Conservation (phyloP, 1,284 basidiomycete genomes). For the Fomitopsis palustris region DNA sequence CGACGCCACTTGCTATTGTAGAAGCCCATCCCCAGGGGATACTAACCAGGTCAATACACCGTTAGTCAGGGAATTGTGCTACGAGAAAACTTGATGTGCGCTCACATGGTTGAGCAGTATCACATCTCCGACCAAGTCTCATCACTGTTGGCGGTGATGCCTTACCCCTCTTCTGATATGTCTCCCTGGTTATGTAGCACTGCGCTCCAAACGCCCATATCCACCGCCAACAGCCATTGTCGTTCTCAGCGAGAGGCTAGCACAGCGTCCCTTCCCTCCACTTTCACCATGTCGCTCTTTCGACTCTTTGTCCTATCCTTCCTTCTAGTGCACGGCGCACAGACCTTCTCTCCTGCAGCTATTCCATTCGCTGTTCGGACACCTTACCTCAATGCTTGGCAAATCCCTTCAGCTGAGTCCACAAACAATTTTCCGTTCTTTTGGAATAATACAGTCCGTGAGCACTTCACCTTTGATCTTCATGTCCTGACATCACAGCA, state of each 20-base stretch:
- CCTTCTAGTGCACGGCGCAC: neutral
- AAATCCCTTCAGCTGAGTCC: constrained; percentile 14
- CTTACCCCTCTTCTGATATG: no score
- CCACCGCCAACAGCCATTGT: no score
- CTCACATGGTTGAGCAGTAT: no score
- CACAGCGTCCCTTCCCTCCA: neutral
- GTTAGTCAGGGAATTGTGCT: no score
- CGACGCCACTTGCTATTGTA: no score
- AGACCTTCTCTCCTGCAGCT: constrained; percentile 48
- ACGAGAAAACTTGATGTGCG: no score
- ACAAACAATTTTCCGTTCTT: neutral
- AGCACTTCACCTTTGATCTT: neutral
- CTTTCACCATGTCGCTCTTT: neutral
- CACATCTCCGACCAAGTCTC: no score
- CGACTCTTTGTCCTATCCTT: neutral
- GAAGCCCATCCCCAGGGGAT: no score
- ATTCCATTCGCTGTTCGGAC: constrained; percentile 55
- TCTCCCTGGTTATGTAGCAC: no score
- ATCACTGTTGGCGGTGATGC: no score
- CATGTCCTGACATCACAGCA: neutral
- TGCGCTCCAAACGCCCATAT: no score
- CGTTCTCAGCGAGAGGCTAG: neutral
- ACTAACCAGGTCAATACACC: no score
- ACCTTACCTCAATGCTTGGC: constrained; percentile 62
- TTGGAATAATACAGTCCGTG: neutral